phyloP scores from a whole-genome alignment of 106 monocot genomes.

The Dendrobium huoshanense region DNA sequence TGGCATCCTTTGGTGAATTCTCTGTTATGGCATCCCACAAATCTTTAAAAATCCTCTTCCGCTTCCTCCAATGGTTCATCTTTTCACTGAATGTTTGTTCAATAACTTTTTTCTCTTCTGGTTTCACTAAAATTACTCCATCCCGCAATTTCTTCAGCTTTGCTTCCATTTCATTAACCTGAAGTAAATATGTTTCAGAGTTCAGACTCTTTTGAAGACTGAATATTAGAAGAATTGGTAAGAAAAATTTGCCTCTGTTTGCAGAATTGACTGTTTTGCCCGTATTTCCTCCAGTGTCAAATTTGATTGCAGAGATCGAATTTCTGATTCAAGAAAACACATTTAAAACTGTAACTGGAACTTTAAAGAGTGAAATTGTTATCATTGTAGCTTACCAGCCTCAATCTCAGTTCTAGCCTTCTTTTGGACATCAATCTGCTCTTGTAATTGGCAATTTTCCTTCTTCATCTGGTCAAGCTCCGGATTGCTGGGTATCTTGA shows the following conservation, averaged over 20 bases:
- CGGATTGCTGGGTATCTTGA: slow-evolving; percentile 71
- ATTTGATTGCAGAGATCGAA: slow-evolving; percentile 70
- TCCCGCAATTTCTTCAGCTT: slow-evolving; percentile 60
- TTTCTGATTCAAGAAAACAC: slow-evolving; percentile 44
- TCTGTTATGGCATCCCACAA: slow-evolving; percentile 92
- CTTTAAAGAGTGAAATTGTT: background rate
- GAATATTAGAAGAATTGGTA: background rate
- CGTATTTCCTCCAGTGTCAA: slow-evolving; percentile 71
- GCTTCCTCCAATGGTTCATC: slow-evolving; percentile 82
- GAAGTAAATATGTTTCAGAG: background rate
- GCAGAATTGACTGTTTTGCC: slow-evolving; percentile 52
- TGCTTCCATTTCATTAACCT: slow-evolving; percentile 76
- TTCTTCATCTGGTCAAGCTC: slow-evolving; percentile 94
- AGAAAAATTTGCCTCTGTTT: slow-evolving; percentile 33
- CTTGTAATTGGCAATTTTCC: slow-evolving; percentile 62
- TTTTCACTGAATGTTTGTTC: slow-evolving; percentile 64
- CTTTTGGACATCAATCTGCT: slow-evolving; percentile 56
- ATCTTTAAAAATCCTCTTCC: slow-evolving; percentile 92
- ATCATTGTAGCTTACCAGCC: slow-evolving; percentile 39
- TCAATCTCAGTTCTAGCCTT: slow-evolving; percentile 66
- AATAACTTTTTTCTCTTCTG: slow-evolving; percentile 72
- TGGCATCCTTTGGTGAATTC: slow-evolving; percentile 76
- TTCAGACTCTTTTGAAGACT: background rate
- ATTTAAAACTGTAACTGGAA: background rate
- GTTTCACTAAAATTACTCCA: slow-evolving; percentile 66